A percentile compares a stretch with the other conserved stretches of the same genome.
These are phyloP conservation scores for Globisporangium nagaii DNA, from an alignment of 352 stramenopile genomes.

Conservation along the genomic window DNA sequence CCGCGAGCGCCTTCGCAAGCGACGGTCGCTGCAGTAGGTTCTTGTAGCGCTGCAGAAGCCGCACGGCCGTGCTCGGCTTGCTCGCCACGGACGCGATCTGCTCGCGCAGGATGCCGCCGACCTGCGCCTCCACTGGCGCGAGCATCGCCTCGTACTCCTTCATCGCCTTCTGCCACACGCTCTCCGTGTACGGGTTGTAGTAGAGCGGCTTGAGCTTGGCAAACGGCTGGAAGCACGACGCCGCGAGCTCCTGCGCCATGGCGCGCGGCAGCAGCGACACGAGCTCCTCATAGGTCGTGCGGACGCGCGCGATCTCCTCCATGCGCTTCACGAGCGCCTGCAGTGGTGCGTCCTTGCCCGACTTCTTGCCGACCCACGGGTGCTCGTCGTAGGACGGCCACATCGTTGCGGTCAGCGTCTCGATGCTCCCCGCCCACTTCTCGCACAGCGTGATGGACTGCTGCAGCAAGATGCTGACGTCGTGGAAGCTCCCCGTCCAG, in stretches of 20 bases:
- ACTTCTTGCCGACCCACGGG: constrained; percentile 53
- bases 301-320: constrained; percentile 74
- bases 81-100: constrained; percentile 54
- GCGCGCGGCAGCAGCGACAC: constrained; percentile 49
- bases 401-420: constrained; percentile 72
- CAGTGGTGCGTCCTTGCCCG: constrained; percentile 33
- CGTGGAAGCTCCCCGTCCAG: constrained; percentile 63
- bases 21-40: constrained; percentile 74
- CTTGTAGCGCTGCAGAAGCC: constrained; percentile 82
- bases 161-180: constrained; percentile 68
- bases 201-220: constrained; percentile 61
- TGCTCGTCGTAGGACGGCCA: constrained; percentile 84
- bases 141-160: constrained; percentile 76
- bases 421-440: constrained; percentile 64
- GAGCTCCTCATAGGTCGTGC: constrained; percentile 88
- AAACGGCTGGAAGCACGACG: constrained; percentile 70
- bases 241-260: constrained; percentile 30
- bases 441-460: constrained; percentile 72
- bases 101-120: constrained; percentile 79
- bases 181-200: constrained; percentile 90
- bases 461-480: constrained; percentile 51
- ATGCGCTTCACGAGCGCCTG: constrained; percentile 57
- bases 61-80: constrained; percentile 61
- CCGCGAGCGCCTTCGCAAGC: constrained; percentile 67
- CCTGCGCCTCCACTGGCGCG: constrained; percentile 73